Conservation (phyloP, 805 yeast genomes). For the Candida awuae region DNA sequence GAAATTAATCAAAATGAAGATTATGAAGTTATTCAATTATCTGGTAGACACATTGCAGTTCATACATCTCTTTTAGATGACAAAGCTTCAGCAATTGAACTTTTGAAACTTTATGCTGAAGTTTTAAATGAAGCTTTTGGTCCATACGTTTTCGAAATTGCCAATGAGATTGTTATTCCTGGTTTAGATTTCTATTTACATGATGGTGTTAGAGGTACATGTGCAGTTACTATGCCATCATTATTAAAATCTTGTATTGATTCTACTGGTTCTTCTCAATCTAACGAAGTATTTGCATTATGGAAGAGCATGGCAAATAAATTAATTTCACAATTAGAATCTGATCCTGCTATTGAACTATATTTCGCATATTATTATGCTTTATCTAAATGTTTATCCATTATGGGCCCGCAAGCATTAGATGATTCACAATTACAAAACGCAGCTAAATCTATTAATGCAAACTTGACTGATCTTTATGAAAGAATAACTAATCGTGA, state of each 20-base stretch:
- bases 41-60: conserved; percentile 90
- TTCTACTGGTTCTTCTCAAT: conserved; percentile 42
- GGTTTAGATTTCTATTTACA: conserved; percentile 86
- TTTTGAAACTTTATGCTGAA: conserved; percentile 75
- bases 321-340: conserved; percentile 56
- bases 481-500: conserved; percentile 68
- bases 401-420: conserved; percentile 59
- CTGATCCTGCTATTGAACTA: conserved; percentile 80
- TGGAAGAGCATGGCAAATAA: conserved; percentile 69
- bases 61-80: conserved; percentile 94
- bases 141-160: conserved; percentile 73
- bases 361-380: conserved; percentile 71
- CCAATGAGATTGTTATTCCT: conserved; percentile 74
- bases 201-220: conserved; percentile 90
- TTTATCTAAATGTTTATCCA: conserved; percentile 54
- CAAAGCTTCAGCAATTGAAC: conserved; percentile 85
- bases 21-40: conserved; percentile 88
- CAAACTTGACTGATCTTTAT: conserved; percentile 58
- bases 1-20: conserved; percentile 78
- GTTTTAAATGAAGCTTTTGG: conserved; percentile 75
- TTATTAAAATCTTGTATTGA: conserved; percentile 56
- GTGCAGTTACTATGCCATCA: conserved; percentile 77
- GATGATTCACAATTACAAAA: conserved; percentile 45
- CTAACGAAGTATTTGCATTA: conserved; percentile 53
- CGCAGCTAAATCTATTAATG: conserved; percentile 51